Evolutionary conservation across 148 eudicot species (phyloP), one percentile per base, ranked within the genome.

Genomic region (Cornus kousa): DNA sequence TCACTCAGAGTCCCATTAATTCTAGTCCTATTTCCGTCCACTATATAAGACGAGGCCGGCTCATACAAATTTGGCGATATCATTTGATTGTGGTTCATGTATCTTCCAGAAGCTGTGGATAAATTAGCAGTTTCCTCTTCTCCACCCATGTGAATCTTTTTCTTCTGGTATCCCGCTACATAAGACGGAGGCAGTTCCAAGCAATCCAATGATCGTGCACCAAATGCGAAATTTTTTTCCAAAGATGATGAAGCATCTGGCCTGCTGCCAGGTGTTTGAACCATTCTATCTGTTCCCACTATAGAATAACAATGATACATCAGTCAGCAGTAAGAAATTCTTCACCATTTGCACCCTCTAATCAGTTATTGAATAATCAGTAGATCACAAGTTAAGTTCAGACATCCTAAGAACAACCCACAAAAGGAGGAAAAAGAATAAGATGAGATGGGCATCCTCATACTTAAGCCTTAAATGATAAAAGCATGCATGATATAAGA

Each of bases 151-250:
- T 75, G 80, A 79, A 75, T 72, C 78, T 73, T 73, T 59, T 31
- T 64, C 32, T 81, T 74, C 31, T 68, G 86, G 20, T 80, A 83
- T 75, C 81, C 75, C 4, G 79, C 74, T 20, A 74, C 75, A 78
- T 77, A 79, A 78, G 85, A 69, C 33, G 74, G 79, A 24, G 82
- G 77, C 62, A 77, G 75, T 60, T 81, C 79, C 74, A 81, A 82
- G 78, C 87, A 76, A 81, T 86, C 80, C 72, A 79, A 12, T 16
- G 59, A 53, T 16, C 59, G 57, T 62, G 83, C 82, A 81, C 80
- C 86, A 77, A 76, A 74, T 7, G 82, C 73, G 9, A 85, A 80
- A 81, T 79, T 74, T 75, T 85, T 85, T 72, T 83, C 89, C 88
- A 88, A 74, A n/a, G 86, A 62, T 68, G 91, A 79, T 57, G 76